Evolutionary conservation across 768 basidiomycete genomes (phyloP), one percentile per base, ranked within the genome.

Genomic region (Filobasidium floriforme): DNA sequence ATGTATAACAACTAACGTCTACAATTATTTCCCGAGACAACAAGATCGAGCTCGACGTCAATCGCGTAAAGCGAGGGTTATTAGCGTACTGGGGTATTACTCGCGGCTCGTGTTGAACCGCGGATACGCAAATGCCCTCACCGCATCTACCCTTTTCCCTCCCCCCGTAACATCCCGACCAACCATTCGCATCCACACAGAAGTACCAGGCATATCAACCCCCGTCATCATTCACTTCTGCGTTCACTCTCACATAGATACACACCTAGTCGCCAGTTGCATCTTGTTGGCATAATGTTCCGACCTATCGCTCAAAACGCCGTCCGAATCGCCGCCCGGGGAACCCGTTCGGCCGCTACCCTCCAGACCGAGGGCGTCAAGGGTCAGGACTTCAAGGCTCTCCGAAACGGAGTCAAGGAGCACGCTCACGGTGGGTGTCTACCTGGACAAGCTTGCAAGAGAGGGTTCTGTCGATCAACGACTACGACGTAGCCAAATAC

Each of bases 361-460:
- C 52, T 67, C 68, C n/a, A 67, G 71, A 43, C 73, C 57, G 67
- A 70, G 43, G 65, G 61, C 29, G 63, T 62, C 7, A 72, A 69
- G 1, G 71, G 70, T 18, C 74, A 74, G 63, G 73, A 74, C 41
- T 78, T 76, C 60, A 61, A 72, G 49, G 69, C 70, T 28, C 64
- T 71, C 52, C 54, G 75, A 51, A 59, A 62, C n/a, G 73, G 71
- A 41, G 73, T 75, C 60, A 68, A 70, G 67, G 70, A 68, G 26
- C 77, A 78, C 68, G 75, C 77, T 71, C 62, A 62, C 41, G 70
- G 76, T 77, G 66, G 68, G 75, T 75, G n/a, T 49, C 46, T 7
- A 59, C 6, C n/a, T 59, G 24, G 22, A 37, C 9, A 9, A 9
- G 4, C 32, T 37, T 37, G 32, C 32, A 9, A 37, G 32, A 3